phyloP scores from a whole-genome alignment of 140 eudicot species.

The Cichorium intybus region DNA sequence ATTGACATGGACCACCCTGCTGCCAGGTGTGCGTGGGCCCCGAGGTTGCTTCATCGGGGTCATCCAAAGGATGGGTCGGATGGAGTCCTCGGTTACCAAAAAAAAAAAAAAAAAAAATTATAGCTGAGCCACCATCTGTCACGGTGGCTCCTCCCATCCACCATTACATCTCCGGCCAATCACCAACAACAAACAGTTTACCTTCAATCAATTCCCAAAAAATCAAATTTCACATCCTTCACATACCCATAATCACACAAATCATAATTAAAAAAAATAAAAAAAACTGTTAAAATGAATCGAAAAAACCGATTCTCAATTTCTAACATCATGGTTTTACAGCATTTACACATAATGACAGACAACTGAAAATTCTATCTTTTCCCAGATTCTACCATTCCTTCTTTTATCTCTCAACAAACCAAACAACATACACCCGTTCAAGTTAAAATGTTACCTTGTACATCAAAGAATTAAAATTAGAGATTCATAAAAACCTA shows the following conservation, averaged over 20 bases:
- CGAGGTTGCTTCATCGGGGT: no score
- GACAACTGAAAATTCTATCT: constrained; percentile 25
- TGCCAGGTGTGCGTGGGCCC: no score
- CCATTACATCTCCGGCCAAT: neutral
- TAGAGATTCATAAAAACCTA: constrained; percentile 29
- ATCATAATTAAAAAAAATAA: no score
- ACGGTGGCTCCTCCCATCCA: no score
- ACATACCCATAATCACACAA: neutral
- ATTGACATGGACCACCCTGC: no score
- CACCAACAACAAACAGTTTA: neutral
- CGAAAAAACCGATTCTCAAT: constrained; percentile 18
- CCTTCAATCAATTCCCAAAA: neutral
- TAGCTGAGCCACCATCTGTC: no score
- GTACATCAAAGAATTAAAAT: constrained; percentile 48
- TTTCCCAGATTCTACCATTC: constrained; percentile 29
- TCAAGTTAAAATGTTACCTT: constrained; percentile 42
- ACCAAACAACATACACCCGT: constrained; percentile 21
- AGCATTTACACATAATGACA: constrained; percentile 33
- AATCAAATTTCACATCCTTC: neutral
- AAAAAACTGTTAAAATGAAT: constrained; percentile 7
- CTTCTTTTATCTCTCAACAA: constrained; percentile 24
- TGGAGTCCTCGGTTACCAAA: no score
- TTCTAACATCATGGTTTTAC: constrained; percentile 31
- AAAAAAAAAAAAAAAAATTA: no score
- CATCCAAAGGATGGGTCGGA: no score